Percentiles rank a stretch among this genome's conserved stretches.
Conservation (phyloP, 176 grass and related monocot genomes). For the Elaeis guineensis region DNA sequence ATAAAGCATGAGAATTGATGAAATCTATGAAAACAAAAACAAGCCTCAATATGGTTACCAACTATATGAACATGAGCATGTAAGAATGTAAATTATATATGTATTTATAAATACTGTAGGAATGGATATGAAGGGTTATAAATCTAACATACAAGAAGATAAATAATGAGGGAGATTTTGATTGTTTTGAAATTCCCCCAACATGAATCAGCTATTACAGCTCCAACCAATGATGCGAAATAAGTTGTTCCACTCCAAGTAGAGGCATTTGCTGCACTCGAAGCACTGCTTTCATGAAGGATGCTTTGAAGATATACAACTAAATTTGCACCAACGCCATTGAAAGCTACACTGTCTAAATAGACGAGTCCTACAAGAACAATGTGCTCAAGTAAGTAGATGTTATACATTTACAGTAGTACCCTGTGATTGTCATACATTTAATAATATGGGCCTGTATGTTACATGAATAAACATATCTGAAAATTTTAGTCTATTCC, state of each 20-base stretch:
- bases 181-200: slow-evolving; percentile 89
- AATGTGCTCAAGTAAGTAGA: not conserved
- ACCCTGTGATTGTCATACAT: too few species aligned
- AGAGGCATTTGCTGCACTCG: slow-evolving; percentile 68
- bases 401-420: too few species aligned
- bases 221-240: slow-evolving; percentile 58
- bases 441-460: too few species aligned
- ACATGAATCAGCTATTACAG: slow-evolving; percentile 70
- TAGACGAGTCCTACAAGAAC: slow-evolving; percentile 51
- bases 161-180: slow-evolving; percentile 48
- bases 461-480: too few species aligned
- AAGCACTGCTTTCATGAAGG: slow-evolving; percentile 68
- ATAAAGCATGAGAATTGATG: too few species aligned
- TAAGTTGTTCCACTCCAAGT: slow-evolving; percentile 82
- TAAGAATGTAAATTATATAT: too few species aligned
- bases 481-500: too few species aligned
- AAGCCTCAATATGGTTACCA: too few species aligned
- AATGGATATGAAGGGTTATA: too few species aligned
- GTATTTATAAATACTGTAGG: too few species aligned
- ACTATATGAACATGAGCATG: too few species aligned
- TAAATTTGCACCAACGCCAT: slow-evolving; percentile 69
- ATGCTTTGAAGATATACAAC: slow-evolving; percentile 72
- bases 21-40: too few species aligned
- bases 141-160: slow-evolving; percentile 51
- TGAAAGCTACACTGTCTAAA: slow-evolving; percentile 70